phyloP scores from a whole-genome alignment of 2,329 filamentous ascomycete species.

The Dothiorella sarmentorum region DNA sequence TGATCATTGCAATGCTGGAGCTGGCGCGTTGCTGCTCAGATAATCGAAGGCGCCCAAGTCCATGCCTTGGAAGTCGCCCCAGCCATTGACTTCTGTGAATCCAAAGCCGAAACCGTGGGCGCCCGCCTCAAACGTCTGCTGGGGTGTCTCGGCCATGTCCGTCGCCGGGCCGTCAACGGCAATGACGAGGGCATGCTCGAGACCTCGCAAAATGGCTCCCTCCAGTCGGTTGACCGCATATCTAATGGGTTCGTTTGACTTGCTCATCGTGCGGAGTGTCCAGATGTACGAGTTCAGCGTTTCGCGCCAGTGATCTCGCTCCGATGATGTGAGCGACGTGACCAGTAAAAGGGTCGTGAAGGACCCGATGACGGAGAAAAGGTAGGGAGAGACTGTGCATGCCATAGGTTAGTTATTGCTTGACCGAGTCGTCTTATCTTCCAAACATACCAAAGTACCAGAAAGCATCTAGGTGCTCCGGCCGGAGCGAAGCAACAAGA shows the following conservation, averaged over 20 bases:
- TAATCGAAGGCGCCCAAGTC: constrained; percentile 32
- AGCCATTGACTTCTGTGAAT: constrained; percentile 36
- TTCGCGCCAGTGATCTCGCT: constrained; percentile 20
- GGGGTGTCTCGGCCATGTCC: constrained; percentile 30
- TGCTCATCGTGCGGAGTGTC: constrained; percentile 34
- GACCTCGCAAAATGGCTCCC: constrained; percentile 37
- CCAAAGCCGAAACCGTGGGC: constrained; percentile 24
- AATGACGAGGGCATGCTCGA: constrained; percentile 38
- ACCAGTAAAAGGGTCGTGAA: constrained; percentile 19
- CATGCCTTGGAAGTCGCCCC: constrained; percentile 31
- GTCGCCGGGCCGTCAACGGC: constrained; percentile 32
- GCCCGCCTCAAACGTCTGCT: constrained; percentile 24
- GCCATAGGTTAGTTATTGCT: not conserved
- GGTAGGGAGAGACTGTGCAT: constrained; percentile 12
- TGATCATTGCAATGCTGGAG: not conserved
- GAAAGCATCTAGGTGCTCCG: constrained; percentile 20
- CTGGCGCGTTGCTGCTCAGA: constrained; percentile 22
- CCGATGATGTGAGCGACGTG: constrained; percentile 17
- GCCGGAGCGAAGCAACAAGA: constrained; percentile 18
- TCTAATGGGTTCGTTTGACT: constrained; percentile 36
- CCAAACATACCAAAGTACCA: constrained; percentile 18
- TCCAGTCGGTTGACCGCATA: constrained; percentile 40
- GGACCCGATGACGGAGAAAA: constrained; percentile 20
- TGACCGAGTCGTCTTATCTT: not conserved
- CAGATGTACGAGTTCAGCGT: constrained; percentile 19